Conservation (phyloP, 306 rosid species). For the Dalbergia oliveri region DNA sequence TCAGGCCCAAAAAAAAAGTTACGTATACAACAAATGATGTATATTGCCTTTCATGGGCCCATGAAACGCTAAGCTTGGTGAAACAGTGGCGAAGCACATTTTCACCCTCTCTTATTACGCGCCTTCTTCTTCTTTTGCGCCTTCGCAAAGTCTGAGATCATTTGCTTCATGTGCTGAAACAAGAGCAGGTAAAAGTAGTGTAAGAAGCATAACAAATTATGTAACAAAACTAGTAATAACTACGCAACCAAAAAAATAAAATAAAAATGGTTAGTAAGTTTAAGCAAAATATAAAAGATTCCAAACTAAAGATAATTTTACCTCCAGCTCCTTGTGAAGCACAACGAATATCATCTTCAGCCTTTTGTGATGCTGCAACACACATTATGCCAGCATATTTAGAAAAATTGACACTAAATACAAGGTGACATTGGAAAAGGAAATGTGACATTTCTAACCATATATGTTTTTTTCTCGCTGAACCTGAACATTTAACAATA, state of each 20-base stretch:
- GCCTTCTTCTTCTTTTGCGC: constrained; percentile 21
- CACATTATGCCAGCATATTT: constrained; percentile 25
- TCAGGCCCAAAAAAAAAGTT: no score
- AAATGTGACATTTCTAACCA: no score
- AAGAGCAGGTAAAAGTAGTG: constrained; percentile 24
- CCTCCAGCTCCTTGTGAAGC: constrained; percentile 84
- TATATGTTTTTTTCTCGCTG: no score
- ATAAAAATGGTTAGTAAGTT: neutral
- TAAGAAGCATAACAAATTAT: constrained; percentile 11
- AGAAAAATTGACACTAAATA: constrained; percentile 16
- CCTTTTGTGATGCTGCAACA: constrained; percentile 87
- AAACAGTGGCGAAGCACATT: constrained; percentile 3
- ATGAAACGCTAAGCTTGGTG: constrained; percentile 19
- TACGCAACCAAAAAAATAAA: neutral
- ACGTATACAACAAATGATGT: no score
- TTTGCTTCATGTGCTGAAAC: constrained; percentile 77
- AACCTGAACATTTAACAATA: neutral
- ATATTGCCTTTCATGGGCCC: constrained; percentile 32
- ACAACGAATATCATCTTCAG: constrained; percentile 84
- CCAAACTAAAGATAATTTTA: constrained; percentile 48
- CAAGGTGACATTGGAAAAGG: neutral
- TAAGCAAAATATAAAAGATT: neutral
- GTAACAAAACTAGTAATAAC: neutral
- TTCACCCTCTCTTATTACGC: constrained; percentile 46
- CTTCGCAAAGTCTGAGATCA: constrained; percentile 68